These are phyloP conservation scores for Tripterygium wilfordii DNA, from an alignment of 177 flowering plant species.

Conservation along the genomic window DNA sequence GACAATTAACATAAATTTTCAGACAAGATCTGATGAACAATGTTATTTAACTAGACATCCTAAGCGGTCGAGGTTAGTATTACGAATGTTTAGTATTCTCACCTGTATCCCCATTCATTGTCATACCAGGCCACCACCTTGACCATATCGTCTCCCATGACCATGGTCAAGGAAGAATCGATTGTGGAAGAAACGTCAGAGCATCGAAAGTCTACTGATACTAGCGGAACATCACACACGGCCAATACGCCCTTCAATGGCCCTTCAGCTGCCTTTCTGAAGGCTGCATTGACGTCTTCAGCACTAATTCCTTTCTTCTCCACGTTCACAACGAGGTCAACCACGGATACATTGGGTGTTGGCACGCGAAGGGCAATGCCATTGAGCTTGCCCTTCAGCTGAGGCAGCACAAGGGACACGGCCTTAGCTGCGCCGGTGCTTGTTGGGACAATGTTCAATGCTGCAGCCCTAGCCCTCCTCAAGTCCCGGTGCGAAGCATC, in stretches of 20 bases:
- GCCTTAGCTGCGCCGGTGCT: constrained; percentile 99
- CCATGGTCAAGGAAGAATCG: constrained; percentile 94
- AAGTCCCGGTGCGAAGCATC: constrained; percentile 98
- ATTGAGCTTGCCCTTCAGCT: constrained; percentile 95
- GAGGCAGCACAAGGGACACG: constrained; percentile 90
- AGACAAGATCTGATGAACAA: neutral
- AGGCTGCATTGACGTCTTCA: constrained; percentile 92
- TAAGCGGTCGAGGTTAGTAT: neutral
- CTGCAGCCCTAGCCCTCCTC: constrained; percentile 96
- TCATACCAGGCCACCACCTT: constrained; percentile 99
- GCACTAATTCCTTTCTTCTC: constrained; percentile 84
- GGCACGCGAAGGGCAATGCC: constrained; percentile 97
- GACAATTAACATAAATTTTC: too few relatives aligned
- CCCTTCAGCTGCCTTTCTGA: constrained; percentile 86
- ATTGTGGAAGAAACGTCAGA: constrained; percentile 90
- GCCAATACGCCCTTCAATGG: constrained; percentile 82
- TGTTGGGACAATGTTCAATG: constrained; percentile 94
- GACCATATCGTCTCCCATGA: constrained; percentile 99
- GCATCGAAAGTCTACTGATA: constrained; percentile 90
- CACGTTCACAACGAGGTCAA: constrained; percentile 88
- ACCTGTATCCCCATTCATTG: constrained; percentile 99
- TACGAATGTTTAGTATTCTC: neutral
- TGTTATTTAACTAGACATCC: neutral
- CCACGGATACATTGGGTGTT: constrained; percentile 93
- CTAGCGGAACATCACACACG: constrained; percentile 90